A percentile compares a stretch with the other conserved stretches of the same genome.
These are phyloP conservation scores for Lentinula detonsa DNA, from an alignment of 768 basidiomycete species.

Conservation along the genomic window DNA sequence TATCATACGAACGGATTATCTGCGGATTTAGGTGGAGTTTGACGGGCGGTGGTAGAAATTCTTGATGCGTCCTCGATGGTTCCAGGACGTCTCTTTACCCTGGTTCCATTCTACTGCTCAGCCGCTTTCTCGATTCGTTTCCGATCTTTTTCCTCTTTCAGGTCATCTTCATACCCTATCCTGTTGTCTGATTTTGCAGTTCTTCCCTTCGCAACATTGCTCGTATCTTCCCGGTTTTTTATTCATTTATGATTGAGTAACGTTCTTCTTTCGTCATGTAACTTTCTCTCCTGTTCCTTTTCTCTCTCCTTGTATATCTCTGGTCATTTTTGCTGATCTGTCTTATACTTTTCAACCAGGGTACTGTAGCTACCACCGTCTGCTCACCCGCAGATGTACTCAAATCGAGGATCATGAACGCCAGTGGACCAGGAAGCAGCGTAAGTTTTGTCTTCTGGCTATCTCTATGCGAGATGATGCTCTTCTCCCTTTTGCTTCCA, in stretches of 20 bases:
- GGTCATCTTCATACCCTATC: too few species aligned
- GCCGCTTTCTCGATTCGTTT: too few species aligned
- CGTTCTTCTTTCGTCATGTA: neutral
- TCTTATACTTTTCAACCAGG: conserved; percentile 29
- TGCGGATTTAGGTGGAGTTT: too few species aligned
- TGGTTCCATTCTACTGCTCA: too few species aligned
- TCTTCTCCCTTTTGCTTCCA: too few species aligned
- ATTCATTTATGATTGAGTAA: too few species aligned
- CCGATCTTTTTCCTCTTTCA: too few species aligned
- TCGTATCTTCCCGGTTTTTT: too few species aligned
- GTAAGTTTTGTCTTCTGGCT: conserved; percentile 28
- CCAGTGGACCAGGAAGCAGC: conserved; percentile 72
- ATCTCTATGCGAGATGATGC: too few species aligned
- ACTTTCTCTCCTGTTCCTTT: neutral
- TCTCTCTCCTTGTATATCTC: neutral
- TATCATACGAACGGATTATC: neutral
- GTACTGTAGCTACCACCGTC: conserved; percentile 84
- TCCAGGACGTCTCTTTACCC: neutral
- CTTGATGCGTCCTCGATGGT: neutral
- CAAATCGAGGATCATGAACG: conserved; percentile 86
- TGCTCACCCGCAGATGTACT: conserved; percentile 88
- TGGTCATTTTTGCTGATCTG: neutral
- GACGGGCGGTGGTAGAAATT: too few species aligned
- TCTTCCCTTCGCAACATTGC: too few species aligned
- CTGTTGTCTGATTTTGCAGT: too few species aligned